A percentile compares a stretch with the other conserved stretches of the same genome.
Evolutionary conservation across 371 early-diverging fungal species (phyloP).

Genomic region (Apophysomyces variabilis): DNA sequence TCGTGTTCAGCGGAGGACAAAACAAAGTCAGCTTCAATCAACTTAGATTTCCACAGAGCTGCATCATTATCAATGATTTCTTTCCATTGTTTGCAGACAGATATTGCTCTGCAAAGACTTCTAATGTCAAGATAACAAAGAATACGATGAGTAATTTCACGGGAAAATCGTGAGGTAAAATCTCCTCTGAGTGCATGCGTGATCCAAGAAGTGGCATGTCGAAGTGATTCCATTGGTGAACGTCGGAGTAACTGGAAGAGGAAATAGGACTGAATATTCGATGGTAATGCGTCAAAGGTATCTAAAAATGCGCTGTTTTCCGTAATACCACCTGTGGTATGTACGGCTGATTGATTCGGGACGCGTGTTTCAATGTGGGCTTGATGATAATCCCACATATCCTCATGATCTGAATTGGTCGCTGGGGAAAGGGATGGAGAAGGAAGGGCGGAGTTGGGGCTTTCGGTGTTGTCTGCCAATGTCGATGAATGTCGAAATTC

Average conservation of each 20-base stretch:
- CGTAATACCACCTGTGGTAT: background rate
- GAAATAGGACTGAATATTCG: slow-evolving; percentile 20
- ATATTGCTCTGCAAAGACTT: slow-evolving; percentile 76
- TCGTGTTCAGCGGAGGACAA: background rate
- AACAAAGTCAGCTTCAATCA: slow-evolving; percentile 16
- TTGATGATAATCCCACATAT: slow-evolving; percentile 3
- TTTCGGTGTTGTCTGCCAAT: slow-evolving; percentile 11
- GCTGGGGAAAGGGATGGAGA: slow-evolving; percentile 14
- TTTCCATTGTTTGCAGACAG: slow-evolving; percentile 79
- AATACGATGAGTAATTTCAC: slow-evolving; percentile 77
- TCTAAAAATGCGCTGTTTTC: slow-evolving; percentile 15
- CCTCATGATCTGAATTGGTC: slow-evolving; percentile 15
- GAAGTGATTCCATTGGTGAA: slow-evolving; percentile 70
- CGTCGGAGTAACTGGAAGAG: slow-evolving; percentile 27
- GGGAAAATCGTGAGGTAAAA: slow-evolving; percentile 82
- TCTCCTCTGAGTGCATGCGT: slow-evolving; percentile 84
- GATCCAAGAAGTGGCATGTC: slow-evolving; percentile 78
- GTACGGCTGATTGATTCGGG: background rate
- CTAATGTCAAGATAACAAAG: slow-evolving; percentile 78
- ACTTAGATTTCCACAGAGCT: slow-evolving; percentile 50
- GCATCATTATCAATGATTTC: slow-evolving; percentile 75
- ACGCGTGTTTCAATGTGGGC: slow-evolving; percentile 12
- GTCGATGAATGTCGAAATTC: slow-evolving; percentile 5
- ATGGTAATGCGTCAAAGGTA: slow-evolving; percentile 20
- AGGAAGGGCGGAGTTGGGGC: slow-evolving; percentile 25